These are phyloP conservation scores for Strobilomyces echinocephalus DNA, from an alignment of 768 basidiomycete species.

Conservation along the genomic window DNA sequence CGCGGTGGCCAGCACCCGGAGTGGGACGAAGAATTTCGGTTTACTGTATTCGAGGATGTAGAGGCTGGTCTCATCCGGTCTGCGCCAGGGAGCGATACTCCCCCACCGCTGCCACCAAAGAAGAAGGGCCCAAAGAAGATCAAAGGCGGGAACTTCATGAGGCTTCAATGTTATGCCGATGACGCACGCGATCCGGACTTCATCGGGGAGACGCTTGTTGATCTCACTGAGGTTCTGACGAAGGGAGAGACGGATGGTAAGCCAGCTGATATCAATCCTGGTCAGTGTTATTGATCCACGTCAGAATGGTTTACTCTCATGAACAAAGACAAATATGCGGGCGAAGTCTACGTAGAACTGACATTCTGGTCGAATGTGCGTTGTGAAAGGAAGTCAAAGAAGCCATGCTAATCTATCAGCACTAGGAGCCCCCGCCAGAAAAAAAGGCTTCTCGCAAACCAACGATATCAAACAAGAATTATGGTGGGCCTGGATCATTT, in stretches of 20 bases:
- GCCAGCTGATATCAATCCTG: constrained; percentile 23
- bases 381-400: background rate
- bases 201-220: constrained; percentile 87
- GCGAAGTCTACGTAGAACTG: constrained; percentile 93
- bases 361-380: constrained; percentile 95
- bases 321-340: constrained; percentile 89
- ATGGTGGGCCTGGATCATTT: constrained; percentile 77
- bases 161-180: constrained; percentile 87
- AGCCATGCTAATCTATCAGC: constrained; percentile 5
- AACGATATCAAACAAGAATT: constrained; percentile 52
- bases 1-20: constrained; percentile 97
- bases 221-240: constrained; percentile 84
- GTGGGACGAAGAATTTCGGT: constrained; percentile 98
- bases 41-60: constrained; percentile 77
- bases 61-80: constrained; percentile 48
- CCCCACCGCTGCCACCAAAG: constrained; percentile 71
- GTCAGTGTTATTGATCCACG: constrained; percentile 11
- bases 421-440: constrained; percentile 72
- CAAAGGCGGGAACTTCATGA: constrained; percentile 71
- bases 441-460: constrained; percentile 55
- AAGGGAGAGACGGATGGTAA: constrained; percentile 96
- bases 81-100: constrained; percentile 39
- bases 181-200: constrained; percentile 93
- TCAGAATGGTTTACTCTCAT: constrained; percentile 92
- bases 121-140: constrained; percentile 47